Evolutionary conservation across 495 filamentous ascomycete genomes (phyloP).

Genomic region (Tetracladium marchalianum): DNA sequence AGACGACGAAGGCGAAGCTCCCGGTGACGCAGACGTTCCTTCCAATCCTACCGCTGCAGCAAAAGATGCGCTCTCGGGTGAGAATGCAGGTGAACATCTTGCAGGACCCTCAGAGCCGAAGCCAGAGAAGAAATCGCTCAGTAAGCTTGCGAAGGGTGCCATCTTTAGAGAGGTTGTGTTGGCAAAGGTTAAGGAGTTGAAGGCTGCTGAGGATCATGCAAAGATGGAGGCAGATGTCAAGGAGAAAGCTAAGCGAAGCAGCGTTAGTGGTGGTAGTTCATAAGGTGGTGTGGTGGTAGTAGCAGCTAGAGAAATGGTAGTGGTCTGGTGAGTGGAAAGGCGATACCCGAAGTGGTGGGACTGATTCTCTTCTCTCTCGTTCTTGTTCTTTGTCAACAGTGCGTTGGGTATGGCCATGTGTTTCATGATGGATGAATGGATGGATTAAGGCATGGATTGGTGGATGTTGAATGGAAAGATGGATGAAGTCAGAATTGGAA

Average conservation of each 20-base stretch:
- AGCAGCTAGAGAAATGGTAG: conserved; percentile 1
- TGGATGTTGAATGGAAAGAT: too few species aligned
- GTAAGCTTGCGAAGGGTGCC: conserved; percentile 70
- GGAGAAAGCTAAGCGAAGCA: conserved; percentile 33
- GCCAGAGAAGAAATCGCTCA: conserved; percentile 49
- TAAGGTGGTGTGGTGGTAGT: not conserved
- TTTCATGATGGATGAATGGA: too few species aligned
- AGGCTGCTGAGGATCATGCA: conserved; percentile 69
- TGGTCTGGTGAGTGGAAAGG: conserved; percentile 3
- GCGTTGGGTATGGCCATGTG: not conserved
- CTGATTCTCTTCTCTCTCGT: conserved; percentile 4
- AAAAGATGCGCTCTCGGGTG: conserved; percentile 21
- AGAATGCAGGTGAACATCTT: conserved; percentile 18
- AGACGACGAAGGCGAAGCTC: conserved; percentile 70
- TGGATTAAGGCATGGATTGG: too few species aligned
- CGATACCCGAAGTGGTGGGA: conserved; percentile 14
- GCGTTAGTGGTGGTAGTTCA: conserved; percentile 10
- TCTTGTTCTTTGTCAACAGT: not conserved
- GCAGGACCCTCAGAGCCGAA: conserved; percentile 25
- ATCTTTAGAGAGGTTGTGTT: conserved; percentile 98
- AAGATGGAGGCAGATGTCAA: conserved; percentile 49
- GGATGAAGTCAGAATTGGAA: too few species aligned
- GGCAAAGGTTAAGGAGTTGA: conserved; percentile 90
- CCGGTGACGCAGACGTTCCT: conserved; percentile 50
- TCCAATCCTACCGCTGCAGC: conserved; percentile 42